Conservation (phyloP, 2,329 filamentous ascomycete species). For the Cercospora janseana region DNA sequence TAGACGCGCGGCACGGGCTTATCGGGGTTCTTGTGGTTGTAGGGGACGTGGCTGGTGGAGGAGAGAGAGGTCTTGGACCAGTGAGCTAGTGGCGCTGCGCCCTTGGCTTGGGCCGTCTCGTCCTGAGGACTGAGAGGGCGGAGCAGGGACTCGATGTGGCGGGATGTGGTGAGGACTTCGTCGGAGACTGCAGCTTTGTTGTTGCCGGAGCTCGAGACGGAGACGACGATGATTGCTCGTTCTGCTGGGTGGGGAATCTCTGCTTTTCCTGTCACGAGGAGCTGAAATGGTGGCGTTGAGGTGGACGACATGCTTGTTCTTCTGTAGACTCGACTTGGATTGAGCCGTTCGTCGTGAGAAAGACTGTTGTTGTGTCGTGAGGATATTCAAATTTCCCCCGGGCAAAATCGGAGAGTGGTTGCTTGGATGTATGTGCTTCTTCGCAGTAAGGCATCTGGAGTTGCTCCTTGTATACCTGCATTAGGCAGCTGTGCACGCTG, state of each 20-base stretch:
- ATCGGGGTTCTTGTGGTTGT: conserved; percentile 15
- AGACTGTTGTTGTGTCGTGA: too few relatives aligned
- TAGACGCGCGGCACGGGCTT: conserved; percentile 16
- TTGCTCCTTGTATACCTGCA: conserved; percentile 1
- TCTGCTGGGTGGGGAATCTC: conserved; percentile 27
- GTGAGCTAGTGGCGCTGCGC: conserved; percentile 24
- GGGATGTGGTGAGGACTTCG: conserved; percentile 27
- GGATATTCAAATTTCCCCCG: too few relatives aligned
- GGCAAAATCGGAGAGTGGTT: not conserved
- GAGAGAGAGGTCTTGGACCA: conserved; percentile 29
- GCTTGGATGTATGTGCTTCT: not conserved
- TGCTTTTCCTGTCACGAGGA: conserved; percentile 24
- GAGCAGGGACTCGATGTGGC: conserved; percentile 28
- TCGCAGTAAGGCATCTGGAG: not conserved
- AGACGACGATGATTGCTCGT: conserved; percentile 27
- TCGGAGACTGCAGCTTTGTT: conserved; percentile 28
- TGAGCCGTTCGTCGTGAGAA: too few relatives aligned
- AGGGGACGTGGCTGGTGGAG: conserved; percentile 20
- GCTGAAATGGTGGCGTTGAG: conserved; percentile 18
- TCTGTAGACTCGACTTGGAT: not conserved
- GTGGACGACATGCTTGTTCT: conserved; percentile 7
- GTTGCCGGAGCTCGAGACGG: conserved; percentile 22
- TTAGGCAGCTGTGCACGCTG: not conserved
- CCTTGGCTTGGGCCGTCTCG: conserved; percentile 19
- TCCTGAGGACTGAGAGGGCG: conserved; percentile 17